Evolutionary conservation across 2,329 filamentous ascomycete species (phyloP), one percentile per base, ranked within the genome.

Genomic region (Claviceps sp.): DNA sequence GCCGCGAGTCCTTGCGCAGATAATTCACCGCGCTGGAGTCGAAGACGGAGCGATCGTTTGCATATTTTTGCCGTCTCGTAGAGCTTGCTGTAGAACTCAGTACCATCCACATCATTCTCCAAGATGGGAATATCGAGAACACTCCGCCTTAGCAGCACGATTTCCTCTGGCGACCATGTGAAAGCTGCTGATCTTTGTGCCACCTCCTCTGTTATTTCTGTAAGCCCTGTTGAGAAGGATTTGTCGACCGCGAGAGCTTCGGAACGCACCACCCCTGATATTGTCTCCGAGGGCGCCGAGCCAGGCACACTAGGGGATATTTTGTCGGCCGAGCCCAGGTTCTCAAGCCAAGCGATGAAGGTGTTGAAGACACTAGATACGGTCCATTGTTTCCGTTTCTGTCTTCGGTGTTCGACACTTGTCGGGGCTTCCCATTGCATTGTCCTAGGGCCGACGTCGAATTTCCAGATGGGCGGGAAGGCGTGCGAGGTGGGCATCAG

Each of bases 391-490:
- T 55, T 43, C 39, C 55, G 56, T 51, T 61, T 62, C 26, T 54
- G 56, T n/a, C 56, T 58, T 4, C 62, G 62, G 6, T 60, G 52
- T 49, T 62, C 58, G 10, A 62, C 56, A 3, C 63, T 53, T 13
- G 63, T 70, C 8, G 78, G 77, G 8, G 77, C 68, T 40, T 72
- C 64, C 78, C 78, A 81, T 47, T 68, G 66, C 74, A 75, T 77
- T 50, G 76, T 60, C 50, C 73, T 70, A 5, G 70, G 62, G 1
- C 71, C 63, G 24, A 70, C 65, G 13, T 71, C 66, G 46, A 77
- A 67, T 0, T 70, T 68, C 77, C 76, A 80, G 6, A 67, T 60
- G 1, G 71, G 68, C 16, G 68, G 62, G 17, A 64, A 65, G 7
- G 65, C 58, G 4, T 61, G 59, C 22, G 70, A 61, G 8, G 67